Base-by-base conservation (phyloP, 78 protist genomes). In the Cyanophora paradoxa region DNA sequence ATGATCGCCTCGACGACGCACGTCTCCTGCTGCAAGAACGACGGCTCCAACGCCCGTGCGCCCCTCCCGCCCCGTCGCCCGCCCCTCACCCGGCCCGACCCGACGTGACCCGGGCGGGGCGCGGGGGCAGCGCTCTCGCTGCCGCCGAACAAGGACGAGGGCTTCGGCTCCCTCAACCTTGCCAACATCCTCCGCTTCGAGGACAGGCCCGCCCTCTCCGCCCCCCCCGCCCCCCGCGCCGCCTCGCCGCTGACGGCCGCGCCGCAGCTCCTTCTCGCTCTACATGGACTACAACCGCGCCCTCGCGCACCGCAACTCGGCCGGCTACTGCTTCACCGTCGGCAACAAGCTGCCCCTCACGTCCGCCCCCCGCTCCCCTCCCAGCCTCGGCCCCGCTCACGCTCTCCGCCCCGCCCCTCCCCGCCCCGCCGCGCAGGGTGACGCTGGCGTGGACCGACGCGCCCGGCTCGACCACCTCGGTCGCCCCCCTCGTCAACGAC, bases 391-490 rank as follows among this genome's bases (percentile, higher is more conserved):
- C n/a, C n/a, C n/a, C n/a, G n/a, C n/a, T n/a, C n/a, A n/a, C n/a
- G n/a, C n/a, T n/a, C n/a, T n/a, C n/a, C n/a, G n/a, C n/a, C n/a
- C n/a, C n/a, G n/a, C n/a, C n/a, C n/a, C n/a, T n/a, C n/a, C n/a
- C n/a, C n/a, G n/a, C n/a, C 16, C 40, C 24, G 41, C 56, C 73
- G 50, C 58, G 85, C 39, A 42, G 19, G 40, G 87, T 68, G 17
- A 87, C 89, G n/a, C 74, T 90, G 2, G 79, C 54, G 24, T 90
- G 94, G 94, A 77, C 77, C 20, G 94, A 90, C 68, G 76, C 84
- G 1, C 81, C 89, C 4, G 68, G 80, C 30, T 22, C 42, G 31
- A 31, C 74, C 24, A 37, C 68, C 19, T 41, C 85, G 3, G 10
- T 34, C 11, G 36, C 20, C 36, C 68, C 76, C 37, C 74, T 90